A percentile compares a stretch with the other conserved stretches of the same genome.
Conservation (phyloP, 2,329 filamentous ascomycete species). For the Sporothrix luriei region DNA sequence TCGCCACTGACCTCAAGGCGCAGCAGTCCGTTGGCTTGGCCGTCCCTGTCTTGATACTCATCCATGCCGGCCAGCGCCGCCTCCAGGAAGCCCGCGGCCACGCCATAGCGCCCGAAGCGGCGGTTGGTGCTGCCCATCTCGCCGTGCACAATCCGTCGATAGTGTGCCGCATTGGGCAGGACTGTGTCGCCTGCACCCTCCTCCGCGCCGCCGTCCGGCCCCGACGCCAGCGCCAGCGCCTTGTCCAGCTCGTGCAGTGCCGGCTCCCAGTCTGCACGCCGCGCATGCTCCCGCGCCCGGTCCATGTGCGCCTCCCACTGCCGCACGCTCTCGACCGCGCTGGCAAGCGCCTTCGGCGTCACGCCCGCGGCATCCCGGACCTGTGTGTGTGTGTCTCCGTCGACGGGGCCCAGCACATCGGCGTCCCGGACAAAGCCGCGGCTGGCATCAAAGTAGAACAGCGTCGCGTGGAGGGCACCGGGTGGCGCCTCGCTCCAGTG, state of each 20-base stretch:
- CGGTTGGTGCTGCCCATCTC: slow-evolving; percentile 7
- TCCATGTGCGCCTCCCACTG: neutral
- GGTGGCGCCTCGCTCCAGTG: neutral
- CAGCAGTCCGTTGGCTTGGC: neutral
- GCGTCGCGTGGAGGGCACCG: neutral
- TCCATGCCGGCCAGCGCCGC: neutral
- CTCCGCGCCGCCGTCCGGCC: no score
- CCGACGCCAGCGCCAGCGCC: neutral
- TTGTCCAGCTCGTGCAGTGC: slow-evolving; percentile 2
- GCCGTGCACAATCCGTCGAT: neutral
- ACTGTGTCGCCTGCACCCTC: neutral
- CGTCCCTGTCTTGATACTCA: neutral
- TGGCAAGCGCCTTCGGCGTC: neutral
- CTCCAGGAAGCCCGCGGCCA: neutral
- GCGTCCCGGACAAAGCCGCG: neutral
- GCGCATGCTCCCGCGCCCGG: neutral
- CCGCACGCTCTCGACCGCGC: neutral
- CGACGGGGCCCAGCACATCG: slow-evolving; percentile 5
- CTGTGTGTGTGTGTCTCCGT: neutral
- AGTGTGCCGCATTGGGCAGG: neutral
- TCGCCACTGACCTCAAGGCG: slow-evolving; percentile 1
- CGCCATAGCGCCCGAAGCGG: neutral
- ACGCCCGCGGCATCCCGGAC: neutral
- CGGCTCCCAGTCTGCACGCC: neutral
- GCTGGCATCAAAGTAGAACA: slow-evolving; percentile 8